Conservation (phyloP, 805 yeast species). For the Blastobotrys robertii region DNA sequence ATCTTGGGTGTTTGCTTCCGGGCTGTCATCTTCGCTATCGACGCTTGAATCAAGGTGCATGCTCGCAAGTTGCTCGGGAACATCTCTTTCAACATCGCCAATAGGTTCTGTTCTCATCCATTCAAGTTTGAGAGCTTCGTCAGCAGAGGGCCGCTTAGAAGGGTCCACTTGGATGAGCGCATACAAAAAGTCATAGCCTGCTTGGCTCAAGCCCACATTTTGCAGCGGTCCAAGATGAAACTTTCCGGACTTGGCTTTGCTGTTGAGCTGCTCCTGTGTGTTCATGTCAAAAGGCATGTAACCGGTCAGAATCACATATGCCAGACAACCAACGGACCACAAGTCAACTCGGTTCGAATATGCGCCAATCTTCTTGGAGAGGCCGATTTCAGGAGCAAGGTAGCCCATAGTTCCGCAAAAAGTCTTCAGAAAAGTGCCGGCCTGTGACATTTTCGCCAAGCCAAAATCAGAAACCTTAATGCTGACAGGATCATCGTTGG, state of each 20-base stretch:
- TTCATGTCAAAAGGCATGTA: conserved; percentile 92
- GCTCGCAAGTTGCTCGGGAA: too few relatives aligned
- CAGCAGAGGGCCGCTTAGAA: conserved; percentile 58
- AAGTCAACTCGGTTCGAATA: conserved; percentile 89
- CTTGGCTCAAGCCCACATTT: conserved; percentile 50
- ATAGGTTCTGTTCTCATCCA: conserved; percentile 38
- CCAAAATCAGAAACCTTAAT: conserved; percentile 97
- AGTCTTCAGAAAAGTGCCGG: conserved; percentile 81
- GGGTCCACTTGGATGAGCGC: conserved; percentile 73
- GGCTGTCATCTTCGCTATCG: conserved; percentile 1
- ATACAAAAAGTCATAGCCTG: conserved; percentile 64
- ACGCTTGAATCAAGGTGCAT: conserved; percentile 11
- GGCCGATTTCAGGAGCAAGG: conserved; percentile 87
- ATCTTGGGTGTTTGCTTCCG: neutral
- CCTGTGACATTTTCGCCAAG: conserved; percentile 79
- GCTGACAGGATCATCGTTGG: conserved; percentile 80
- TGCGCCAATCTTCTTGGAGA: conserved; percentile 22
- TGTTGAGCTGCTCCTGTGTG: conserved; percentile 77
- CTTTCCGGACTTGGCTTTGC: conserved; percentile 64
- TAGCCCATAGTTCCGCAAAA: conserved; percentile 97
- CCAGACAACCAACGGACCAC: conserved; percentile 95
- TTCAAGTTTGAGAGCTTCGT: conserved; percentile 63
- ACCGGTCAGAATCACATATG: conserved; percentile 84
- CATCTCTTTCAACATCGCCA: too few relatives aligned
- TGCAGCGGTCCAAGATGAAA: conserved; percentile 59